Base-by-base conservation (phyloP, 192 early-diverging fungal genomes). In the Rhizophagus clarus region DNA sequence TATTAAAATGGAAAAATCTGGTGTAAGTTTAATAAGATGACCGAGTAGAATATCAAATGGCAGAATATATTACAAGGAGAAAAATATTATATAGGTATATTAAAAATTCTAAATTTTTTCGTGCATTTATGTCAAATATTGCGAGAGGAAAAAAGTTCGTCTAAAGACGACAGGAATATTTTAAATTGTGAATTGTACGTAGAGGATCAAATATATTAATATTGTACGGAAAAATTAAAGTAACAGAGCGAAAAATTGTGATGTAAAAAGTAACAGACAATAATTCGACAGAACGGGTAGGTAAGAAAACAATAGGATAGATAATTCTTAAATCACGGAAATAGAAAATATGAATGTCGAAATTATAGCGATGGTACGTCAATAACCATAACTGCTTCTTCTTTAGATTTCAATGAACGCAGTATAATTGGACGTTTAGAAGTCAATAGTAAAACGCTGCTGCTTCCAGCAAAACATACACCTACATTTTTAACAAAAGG, bases 1-100 rank as follows among this genome's bases (percentile, higher is more conserved):
- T 71, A 71, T 40, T 3, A 71, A 22, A 71, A 14, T 71, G 37
- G 69, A 71, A 37, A 34, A 71, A 71, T 40, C 69, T 15, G 69
- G 28, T n/a, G 42, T 45, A 12, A 56, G 49, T 56, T 45, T 45
- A 45, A 12, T 45, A 45, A 45, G 11, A 45, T 45, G 42, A 45
- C 8, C 4, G 5, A 37, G 34, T 37, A 37, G 5, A 37, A 37
- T 37, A 37, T 37, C 34, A 37, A 37, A 4, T 37, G 34, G 5
- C 0, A 40, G 37, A 45, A 45, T 45, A 45, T 12, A 12, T 11
- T 1, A 45, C 42, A 40, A 40, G 37, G 8, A 37, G 4, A 40
- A 40, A 40, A 40, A 40, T 40, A 40, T 40, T 40, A 7, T 40
- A 40, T 8, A 40, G 37, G 37, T 40, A 40, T 7, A 45, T 45